These are phyloP conservation scores for Tetracladium maxilliforme DNA, from an alignment of 2,329 filamentous ascomycete species.

Conservation along the genomic window DNA sequence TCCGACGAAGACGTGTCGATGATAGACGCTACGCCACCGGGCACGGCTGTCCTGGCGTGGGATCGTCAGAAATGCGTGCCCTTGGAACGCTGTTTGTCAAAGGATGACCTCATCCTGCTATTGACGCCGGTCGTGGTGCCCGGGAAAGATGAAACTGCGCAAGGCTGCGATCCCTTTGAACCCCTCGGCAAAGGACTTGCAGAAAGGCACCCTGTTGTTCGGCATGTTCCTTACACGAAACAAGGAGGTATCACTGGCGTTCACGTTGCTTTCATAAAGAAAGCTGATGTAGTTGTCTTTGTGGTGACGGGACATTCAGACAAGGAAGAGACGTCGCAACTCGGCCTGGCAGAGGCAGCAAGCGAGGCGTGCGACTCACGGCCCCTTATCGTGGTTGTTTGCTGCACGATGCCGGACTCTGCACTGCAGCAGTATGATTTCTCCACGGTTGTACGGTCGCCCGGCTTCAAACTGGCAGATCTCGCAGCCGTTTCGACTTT, in stretches of 20 bases:
- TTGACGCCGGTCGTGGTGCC: slow-evolving; percentile 41
- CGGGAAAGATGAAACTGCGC: slow-evolving; percentile 21
- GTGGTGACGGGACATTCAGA: slow-evolving; percentile 35
- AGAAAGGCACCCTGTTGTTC: slow-evolving; percentile 41
- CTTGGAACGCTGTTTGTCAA: too few relatives aligned
- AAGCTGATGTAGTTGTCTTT: slow-evolving; percentile 44
- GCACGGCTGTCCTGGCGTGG: slow-evolving; percentile 31
- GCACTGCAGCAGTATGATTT: too few relatives aligned
- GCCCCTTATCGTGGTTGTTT: slow-evolving; percentile 24
- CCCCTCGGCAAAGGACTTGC: slow-evolving; percentile 50
- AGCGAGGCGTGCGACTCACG: slow-evolving; percentile 11
- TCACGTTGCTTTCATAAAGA: slow-evolving; percentile 46
- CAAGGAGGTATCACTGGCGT: slow-evolving; percentile 42
- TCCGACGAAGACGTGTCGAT: not conserved
- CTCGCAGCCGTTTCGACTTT: too few relatives aligned
- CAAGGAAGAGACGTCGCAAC: slow-evolving; percentile 12
- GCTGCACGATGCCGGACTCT: slow-evolving; percentile 19
- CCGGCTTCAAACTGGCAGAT: too few relatives aligned
- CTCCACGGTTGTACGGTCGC: too few relatives aligned
- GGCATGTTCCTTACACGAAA: slow-evolving; percentile 59
- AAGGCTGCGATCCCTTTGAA: slow-evolving; percentile 55
- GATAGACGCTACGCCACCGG: slow-evolving; percentile 16
- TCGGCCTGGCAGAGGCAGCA: slow-evolving; percentile 14
- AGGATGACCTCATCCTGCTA: slow-evolving; percentile 42
- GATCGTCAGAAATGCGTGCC: slow-evolving; percentile 24